phyloP scores from a whole-genome alignment of 805 yeast genomes.

The Spathaspora passalidarum region DNA sequence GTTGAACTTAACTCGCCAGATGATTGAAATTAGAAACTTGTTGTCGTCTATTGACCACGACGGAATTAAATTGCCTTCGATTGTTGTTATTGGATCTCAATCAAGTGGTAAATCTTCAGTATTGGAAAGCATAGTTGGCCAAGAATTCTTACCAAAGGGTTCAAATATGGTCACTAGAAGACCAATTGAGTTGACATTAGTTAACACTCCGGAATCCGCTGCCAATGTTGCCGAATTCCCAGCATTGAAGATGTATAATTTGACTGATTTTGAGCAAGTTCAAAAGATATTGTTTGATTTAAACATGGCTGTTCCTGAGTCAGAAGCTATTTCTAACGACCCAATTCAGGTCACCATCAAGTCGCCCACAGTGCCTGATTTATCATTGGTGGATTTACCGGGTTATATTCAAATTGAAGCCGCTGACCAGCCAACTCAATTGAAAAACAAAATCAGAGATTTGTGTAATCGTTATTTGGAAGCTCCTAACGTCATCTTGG shows the following conservation, averaged over 20 bases:
- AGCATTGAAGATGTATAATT: slow-evolving; percentile 71
- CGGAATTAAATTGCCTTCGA: slow-evolving; percentile 82
- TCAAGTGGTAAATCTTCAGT: slow-evolving; percentile 97
- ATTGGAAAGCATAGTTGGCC: slow-evolving; percentile 95
- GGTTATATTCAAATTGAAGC: slow-evolving; percentile 98
- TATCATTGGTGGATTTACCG: slow-evolving; percentile 91
- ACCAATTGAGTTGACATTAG: slow-evolving; percentile 91
- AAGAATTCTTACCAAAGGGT: slow-evolving; percentile 95
- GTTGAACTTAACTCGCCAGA: slow-evolving; percentile 85
- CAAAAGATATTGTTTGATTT: slow-evolving; percentile 83
- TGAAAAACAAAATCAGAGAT: slow-evolving; percentile 73
- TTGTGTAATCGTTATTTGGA: slow-evolving; percentile 84
- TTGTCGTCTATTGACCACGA: slow-evolving; percentile 76
- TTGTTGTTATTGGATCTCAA: slow-evolving; percentile 96
- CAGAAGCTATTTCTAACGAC: slow-evolving; percentile 85
- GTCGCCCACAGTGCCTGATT: slow-evolving; percentile 86
- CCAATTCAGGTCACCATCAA: slow-evolving; percentile 90
- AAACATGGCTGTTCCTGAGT: slow-evolving; percentile 85
- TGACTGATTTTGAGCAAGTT: slow-evolving; percentile 86
- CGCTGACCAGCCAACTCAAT: slow-evolving; percentile 86
- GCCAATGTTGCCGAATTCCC: slow-evolving; percentile 94
- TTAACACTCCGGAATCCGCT: slow-evolving; percentile 77
- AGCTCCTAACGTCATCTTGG: slow-evolving; percentile 90
- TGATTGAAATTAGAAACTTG: slow-evolving; percentile 91
- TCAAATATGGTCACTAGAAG: slow-evolving; percentile 97